These are phyloP conservation scores for Remersonia thermophila DNA, from an alignment of 2,329 filamentous ascomycete genomes.

Conservation along the genomic window DNA sequence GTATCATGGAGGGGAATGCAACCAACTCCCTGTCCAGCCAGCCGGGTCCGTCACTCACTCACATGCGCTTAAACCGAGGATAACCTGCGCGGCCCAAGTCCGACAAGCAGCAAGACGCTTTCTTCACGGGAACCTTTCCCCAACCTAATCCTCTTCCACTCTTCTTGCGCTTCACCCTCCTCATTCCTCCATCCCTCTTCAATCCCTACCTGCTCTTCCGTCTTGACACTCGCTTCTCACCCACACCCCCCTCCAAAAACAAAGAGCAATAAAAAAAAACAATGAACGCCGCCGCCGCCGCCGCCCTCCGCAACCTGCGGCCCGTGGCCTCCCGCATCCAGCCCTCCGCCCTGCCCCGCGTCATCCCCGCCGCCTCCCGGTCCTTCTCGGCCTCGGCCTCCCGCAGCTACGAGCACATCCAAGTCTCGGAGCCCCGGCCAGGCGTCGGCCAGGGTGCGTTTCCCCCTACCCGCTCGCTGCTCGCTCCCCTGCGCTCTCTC, in stretches of 20 bases:
- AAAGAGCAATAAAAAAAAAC: too few species aligned
- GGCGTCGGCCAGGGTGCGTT: constrained; percentile 72
- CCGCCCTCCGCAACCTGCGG: constrained; percentile 40
- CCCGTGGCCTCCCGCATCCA: constrained; percentile 50
- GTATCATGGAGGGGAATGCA: too few species aligned
- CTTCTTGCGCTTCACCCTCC: too few species aligned
- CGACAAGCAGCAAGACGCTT: too few species aligned
- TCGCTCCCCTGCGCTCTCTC: neutral
- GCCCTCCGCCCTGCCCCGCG: constrained; percentile 39
- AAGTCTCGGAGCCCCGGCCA: constrained; percentile 72
- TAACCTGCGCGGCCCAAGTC: constrained; percentile 12
- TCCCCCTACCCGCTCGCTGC: constrained; percentile 2
- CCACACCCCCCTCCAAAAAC: neutral
- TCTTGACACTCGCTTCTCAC: neutral
- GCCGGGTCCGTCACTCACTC: too few species aligned
- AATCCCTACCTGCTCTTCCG: neutral
- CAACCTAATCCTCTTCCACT: too few species aligned
- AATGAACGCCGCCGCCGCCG: constrained; percentile 22
- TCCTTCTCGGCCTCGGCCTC: constrained; percentile 34
- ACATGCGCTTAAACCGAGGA: constrained; percentile 14
- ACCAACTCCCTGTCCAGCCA: too few species aligned
- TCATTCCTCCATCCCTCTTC: constrained; percentile 1
- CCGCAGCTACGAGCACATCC: constrained; percentile 62
- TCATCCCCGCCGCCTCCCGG: constrained; percentile 31
- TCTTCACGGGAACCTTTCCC: too few species aligned